A percentile compares a stretch with the other conserved stretches of the same genome.
These are phyloP conservation scores for Colletotrichum cereale DNA, from an alignment of 2,329 filamentous ascomycete species.

Conservation along the genomic window DNA sequence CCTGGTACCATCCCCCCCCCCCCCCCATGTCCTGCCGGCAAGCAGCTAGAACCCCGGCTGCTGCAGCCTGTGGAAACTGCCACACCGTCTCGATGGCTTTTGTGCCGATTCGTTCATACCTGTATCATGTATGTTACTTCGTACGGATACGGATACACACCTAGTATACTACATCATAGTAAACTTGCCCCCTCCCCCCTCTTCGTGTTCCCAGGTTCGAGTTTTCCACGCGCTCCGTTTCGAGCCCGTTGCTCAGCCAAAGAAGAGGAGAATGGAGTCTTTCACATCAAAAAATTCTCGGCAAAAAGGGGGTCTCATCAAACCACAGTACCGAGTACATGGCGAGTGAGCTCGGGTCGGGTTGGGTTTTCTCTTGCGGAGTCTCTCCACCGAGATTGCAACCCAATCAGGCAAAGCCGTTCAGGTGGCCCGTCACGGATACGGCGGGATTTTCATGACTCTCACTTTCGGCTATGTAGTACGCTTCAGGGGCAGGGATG, in stretches of 20 bases:
- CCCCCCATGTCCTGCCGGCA: constrained; percentile 13
- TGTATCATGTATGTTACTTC: not conserved
- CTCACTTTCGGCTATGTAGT: constrained; percentile 33
- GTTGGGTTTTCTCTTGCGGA: constrained; percentile 2
- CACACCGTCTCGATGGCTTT: constrained; percentile 22
- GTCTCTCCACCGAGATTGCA: constrained; percentile 34
- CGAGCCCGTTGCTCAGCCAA: constrained; percentile 37
- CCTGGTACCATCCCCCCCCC: constrained; percentile 3
- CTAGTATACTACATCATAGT: too few species aligned
- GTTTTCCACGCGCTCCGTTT: not conserved
- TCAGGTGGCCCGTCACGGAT: constrained; percentile 35
- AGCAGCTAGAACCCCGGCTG: not conserved
- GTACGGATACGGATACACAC: not conserved
- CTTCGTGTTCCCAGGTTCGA: not conserved
- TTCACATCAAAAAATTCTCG: not conserved
- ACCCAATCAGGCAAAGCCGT: constrained; percentile 25
- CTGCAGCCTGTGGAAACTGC: constrained; percentile 19
- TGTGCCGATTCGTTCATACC: constrained; percentile 29
- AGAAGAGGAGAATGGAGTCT: constrained; percentile 10
- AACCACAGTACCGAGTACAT: not conserved
- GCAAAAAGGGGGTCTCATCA: not conserved
- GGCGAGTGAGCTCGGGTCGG: not conserved
- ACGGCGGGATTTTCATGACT: constrained; percentile 15
- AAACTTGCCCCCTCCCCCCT: too few species aligned
- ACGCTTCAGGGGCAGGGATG: not conserved